A percentile compares a stretch with the other conserved stretches of the same genome.
Evolutionary conservation across 352 stramenopile genomes (phyloP).

Genomic region (Saprolegnia diclina): DNA sequence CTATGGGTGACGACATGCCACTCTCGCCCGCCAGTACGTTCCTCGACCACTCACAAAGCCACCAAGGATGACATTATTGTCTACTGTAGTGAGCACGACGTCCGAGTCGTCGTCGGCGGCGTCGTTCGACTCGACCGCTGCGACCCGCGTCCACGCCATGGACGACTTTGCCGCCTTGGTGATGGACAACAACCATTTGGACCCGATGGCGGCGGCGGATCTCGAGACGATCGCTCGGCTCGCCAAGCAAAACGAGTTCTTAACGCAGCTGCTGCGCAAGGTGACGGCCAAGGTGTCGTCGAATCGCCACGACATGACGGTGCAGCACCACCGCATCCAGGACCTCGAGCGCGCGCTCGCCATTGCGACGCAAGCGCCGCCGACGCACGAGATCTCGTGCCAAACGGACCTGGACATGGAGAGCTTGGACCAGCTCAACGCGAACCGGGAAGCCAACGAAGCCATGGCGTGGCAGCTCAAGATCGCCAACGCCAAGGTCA

Average conservation of each 20-base stretch:
- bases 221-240: not conserved
- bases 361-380: not conserved
- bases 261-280: constrained; percentile 20
- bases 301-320: constrained; percentile 17
- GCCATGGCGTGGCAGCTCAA: constrained; percentile 26
- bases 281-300: constrained; percentile 22
- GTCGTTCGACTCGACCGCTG: not conserved
- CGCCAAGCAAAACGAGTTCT: constrained; percentile 25
- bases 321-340: constrained; percentile 6
- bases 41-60: not conserved
- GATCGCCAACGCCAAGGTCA: constrained; percentile 21
- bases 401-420: constrained; percentile 14
- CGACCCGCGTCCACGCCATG: not conserved
- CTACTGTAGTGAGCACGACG: not conserved
- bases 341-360: not conserved
- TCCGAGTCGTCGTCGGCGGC: not conserved
- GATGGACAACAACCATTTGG: not conserved
- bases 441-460: constrained; percentile 1
- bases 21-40: not conserved
- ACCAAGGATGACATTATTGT: not conserved
- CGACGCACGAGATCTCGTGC: not conserved
- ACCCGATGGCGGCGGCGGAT: not conserved
- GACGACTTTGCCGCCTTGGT: not conserved
- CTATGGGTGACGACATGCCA: not conserved
- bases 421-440: not conserved